Evolutionary conservation across 768 basidiomycete genomes (phyloP), one percentile per base, ranked within the genome.

Genomic region (Hirschioporus abietinus): DNA sequence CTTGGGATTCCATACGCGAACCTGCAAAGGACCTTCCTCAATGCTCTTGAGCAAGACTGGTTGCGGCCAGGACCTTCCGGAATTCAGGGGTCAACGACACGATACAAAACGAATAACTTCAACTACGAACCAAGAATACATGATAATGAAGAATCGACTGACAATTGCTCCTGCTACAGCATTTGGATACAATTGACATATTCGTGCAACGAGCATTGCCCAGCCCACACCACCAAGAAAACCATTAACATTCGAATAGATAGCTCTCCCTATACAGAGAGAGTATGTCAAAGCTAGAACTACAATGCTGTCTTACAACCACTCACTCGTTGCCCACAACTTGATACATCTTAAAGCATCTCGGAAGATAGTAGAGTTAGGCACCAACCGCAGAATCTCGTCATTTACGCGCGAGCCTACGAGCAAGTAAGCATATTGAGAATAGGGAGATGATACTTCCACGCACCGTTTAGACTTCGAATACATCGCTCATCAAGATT

Each of bases 181-280:
- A 68, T 90, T 97, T 34, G 97, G 97, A 76, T 99, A 99, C 65
- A 99, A 79, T 74, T 99, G 97, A 79, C 97, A 99, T 84, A 99
- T 95, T 77, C 97, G 89, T 63, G 97, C 97, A n/a, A 98, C 96
- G 57, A 99, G 86, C 83, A 99, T 92, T 3, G 96, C 93, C 97
- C 97, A 99, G 30, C 96, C 96, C 1, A 99, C 96, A 73, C 97
- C 97, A 66, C 97, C 97, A 35, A 96, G 85, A 77, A 99, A 99
- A 23, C 96, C 97, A 72, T 95, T 95, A 12, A 98, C 94, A 76
- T 99, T 99, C 0, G 95, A 96, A 77, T 98, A 98, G 68, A 99
- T 96, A 26, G 96, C 97, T 78, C 95, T 85, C 71, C 89, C 96
- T 98, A 73, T 58, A 27, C 30, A 30, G 30, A 30, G 34, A 59